phyloP scores from a whole-genome alignment of 495 filamentous ascomycete genomes.

The Lentithecium fluviatile region DNA sequence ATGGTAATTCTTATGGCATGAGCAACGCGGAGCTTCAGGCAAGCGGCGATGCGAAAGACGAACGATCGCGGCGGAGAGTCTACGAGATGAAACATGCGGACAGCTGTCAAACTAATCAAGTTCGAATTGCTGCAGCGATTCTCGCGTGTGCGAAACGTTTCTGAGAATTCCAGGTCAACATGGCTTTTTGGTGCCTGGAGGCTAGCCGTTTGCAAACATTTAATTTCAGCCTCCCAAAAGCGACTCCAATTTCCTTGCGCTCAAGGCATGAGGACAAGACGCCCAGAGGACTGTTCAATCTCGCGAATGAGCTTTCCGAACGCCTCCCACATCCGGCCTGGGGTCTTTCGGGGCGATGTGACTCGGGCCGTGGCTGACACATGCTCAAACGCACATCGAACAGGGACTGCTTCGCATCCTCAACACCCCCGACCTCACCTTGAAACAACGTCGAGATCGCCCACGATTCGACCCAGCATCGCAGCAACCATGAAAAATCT shows the following conservation, averaged over 20 bases:
- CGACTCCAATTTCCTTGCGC: neutral
- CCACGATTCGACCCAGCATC: neutral
- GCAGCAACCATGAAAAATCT: neutral
- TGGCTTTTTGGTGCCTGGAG: neutral
- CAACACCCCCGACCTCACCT: constrained; percentile 21
- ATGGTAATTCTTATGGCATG: too few species aligned
- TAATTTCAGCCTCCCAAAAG: neutral
- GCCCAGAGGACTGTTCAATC: constrained; percentile 16
- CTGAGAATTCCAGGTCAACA: neutral
- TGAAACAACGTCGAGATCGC: constrained; percentile 7
- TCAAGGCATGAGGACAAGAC: constrained; percentile 10
- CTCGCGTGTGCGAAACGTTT: neutral
- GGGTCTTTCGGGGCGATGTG: constrained; percentile 18
- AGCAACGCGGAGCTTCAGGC: too few species aligned
- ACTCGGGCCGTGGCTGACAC: constrained; percentile 11
- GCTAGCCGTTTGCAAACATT: neutral
- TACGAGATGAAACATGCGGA: too few species aligned
- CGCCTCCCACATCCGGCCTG: constrained; percentile 11
- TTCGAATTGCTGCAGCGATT: too few species aligned
- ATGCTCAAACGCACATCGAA: constrained; percentile 32
- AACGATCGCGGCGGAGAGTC: too few species aligned
- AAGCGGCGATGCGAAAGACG: too few species aligned
- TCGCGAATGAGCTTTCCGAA: constrained; percentile 25
- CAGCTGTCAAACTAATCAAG: too few species aligned
- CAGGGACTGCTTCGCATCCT: constrained; percentile 32